Percentiles rank a stretch among this genome's conserved stretches.
Conservation (phyloP, 495 filamentous ascomycete species). For the Letharia lupina region DNA sequence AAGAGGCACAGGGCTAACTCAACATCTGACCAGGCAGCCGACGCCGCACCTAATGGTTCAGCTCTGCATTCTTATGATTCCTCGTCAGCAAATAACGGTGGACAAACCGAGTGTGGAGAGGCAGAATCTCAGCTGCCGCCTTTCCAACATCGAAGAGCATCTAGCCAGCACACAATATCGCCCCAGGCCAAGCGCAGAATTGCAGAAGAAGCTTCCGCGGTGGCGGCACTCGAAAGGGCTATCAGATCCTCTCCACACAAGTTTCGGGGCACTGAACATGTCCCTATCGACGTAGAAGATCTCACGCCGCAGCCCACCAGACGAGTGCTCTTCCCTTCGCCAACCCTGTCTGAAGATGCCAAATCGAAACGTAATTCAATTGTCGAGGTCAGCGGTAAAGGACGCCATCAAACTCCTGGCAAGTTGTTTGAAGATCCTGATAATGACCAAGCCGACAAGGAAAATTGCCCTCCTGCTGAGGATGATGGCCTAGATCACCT, state of each 20-base stretch:
- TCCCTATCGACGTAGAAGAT: slow-evolving; percentile 55
- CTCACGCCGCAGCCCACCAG: slow-evolving; percentile 59
- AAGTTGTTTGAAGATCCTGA: slow-evolving; percentile 22
- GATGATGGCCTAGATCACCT: slow-evolving; percentile 49
- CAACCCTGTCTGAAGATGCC: slow-evolving; percentile 18
- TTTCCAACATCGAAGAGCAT: slow-evolving; percentile 29
- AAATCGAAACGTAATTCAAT: slow-evolving; percentile 16
- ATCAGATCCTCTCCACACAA: slow-evolving; percentile 67
- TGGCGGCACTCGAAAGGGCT: slow-evolving; percentile 50
- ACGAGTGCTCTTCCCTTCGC: slow-evolving; percentile 66
- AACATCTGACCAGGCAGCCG: slow-evolving; percentile 8
- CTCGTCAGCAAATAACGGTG: slow-evolving; percentile 24
- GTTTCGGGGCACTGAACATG: slow-evolving; percentile 53
- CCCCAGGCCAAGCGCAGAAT: slow-evolving; percentile 20
- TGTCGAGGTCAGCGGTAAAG: not conserved
- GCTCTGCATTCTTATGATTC: slow-evolving; percentile 16
- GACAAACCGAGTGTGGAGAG: slow-evolving; percentile 23
- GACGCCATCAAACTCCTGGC: slow-evolving; percentile 28
- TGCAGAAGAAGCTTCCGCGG: slow-evolving; percentile 44
- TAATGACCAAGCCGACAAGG: slow-evolving; percentile 42
- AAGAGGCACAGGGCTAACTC: slow-evolving; percentile 15
- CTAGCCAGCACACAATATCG: slow-evolving; percentile 27
- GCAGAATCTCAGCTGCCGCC: slow-evolving; percentile 27
- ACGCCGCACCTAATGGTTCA: slow-evolving; percentile 7
- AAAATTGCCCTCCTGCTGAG: slow-evolving; percentile 37